Evolutionary conservation across 2,329 filamentous ascomycete genomes (phyloP).

Genomic region (Didymella pinodella): DNA sequence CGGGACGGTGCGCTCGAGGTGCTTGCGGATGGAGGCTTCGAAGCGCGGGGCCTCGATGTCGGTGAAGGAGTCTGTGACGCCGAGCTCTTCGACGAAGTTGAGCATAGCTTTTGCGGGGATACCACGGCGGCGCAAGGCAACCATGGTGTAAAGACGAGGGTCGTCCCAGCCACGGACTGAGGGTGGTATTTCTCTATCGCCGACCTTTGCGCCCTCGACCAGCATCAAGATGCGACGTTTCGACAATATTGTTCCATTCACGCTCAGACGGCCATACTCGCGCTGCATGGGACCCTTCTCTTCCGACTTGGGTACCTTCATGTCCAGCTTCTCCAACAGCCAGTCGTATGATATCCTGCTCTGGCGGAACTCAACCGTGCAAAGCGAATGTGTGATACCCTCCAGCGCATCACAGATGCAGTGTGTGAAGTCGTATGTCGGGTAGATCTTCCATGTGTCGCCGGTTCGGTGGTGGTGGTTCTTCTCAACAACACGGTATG

Average conservation of each 20-base stretch:
- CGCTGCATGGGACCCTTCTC: slow-evolving; percentile 80
- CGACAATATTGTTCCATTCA: slow-evolving; percentile 84
- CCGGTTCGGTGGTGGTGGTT: slow-evolving; percentile 80
- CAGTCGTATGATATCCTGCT: slow-evolving; percentile 89
- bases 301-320: slow-evolving; percentile 72
- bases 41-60: slow-evolving; percentile 84
- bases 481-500: slow-evolving; percentile 83
- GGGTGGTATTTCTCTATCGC: slow-evolving; percentile 52
- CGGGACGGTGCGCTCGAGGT: slow-evolving; percentile 87
- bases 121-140: slow-evolving; percentile 82
- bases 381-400: slow-evolving; percentile 88
- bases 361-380: slow-evolving; percentile 90
- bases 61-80: slow-evolving; percentile 82
- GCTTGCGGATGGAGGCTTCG: slow-evolving; percentile 82
- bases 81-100: slow-evolving; percentile 88
- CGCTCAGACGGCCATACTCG: slow-evolving; percentile 78
- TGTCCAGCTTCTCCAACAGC: slow-evolving; percentile 80
- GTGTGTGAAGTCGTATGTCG: slow-evolving; percentile 92
- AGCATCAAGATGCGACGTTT: slow-evolving; percentile 85
- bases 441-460: slow-evolving; percentile 88
- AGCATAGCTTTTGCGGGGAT: slow-evolving; percentile 88
- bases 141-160: slow-evolving; percentile 86
- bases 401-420: slow-evolving; percentile 94
- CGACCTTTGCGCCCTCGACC: slow-evolving; percentile 67
- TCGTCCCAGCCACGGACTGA: slow-evolving; percentile 90